These are phyloP conservation scores for Pelargonium exstipulatum DNA, from an alignment of 441 rosid genomes.

Conservation along the genomic window DNA sequence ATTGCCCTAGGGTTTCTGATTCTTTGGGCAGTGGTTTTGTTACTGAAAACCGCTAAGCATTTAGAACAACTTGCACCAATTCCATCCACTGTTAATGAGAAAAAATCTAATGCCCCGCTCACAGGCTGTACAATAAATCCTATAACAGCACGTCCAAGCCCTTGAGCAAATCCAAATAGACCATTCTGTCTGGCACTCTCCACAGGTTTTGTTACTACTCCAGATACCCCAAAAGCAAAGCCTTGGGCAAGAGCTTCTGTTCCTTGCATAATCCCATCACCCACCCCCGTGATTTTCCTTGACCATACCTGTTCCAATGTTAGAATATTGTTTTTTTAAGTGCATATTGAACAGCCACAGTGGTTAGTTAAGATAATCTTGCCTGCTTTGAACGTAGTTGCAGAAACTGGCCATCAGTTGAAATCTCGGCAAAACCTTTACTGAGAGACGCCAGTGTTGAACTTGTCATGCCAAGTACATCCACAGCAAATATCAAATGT, in stretches of 20 bases:
- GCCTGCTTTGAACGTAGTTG: conserved; percentile 98
- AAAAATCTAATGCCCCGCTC: conserved; percentile 94
- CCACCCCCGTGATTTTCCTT: conserved; percentile 94
- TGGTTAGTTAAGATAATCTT: conserved; percentile 5
- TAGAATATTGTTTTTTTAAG: conserved; percentile 16
- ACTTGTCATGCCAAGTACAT: conserved; percentile 99
- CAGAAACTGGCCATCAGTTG: conserved; percentile 94
- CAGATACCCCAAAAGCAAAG: conserved; percentile 97
- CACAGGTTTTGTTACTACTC: conserved; percentile 91
- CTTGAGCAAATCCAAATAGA: conserved; percentile 88
- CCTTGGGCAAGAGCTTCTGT: conserved; percentile 99
- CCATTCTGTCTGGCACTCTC: conserved; percentile 95
- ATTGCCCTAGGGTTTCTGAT: conserved; percentile 91
- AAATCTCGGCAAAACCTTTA: conserved; percentile 98
- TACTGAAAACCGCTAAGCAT: conserved; percentile 74
- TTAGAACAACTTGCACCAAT: conserved; percentile 94
- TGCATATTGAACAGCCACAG: not conserved
- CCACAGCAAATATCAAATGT: conserved; percentile 86
- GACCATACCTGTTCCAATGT: conserved; percentile 51
- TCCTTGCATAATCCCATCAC: conserved; percentile 93
- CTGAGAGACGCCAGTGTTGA: conserved; percentile 95
- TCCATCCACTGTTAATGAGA: conserved; percentile 94
- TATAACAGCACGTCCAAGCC: conserved; percentile 81
- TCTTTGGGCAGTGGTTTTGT: conserved; percentile 58
- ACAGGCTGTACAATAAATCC: conserved; percentile 90